Percentiles rank a stretch among this genome's conserved stretches.
These are phyloP conservation scores for Coemansia sp. DNA, from an alignment of 192 early-diverging fungal species.

Conservation along the genomic window DNA sequence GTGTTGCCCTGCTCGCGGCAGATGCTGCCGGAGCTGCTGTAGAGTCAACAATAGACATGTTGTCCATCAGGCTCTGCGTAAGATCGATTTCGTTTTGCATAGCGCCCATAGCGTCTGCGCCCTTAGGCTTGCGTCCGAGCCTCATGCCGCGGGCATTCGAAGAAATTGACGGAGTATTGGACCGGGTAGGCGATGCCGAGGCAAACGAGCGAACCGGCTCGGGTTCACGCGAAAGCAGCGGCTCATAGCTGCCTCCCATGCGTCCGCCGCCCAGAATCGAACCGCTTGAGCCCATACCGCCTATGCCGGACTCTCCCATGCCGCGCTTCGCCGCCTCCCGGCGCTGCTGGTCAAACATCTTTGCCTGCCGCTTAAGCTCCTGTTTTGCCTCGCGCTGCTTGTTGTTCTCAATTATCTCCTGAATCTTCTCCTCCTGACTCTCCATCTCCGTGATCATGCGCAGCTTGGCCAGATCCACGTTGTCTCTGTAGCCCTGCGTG, in stretches of 20 bases:
- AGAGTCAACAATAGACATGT: slow-evolving; percentile 15
- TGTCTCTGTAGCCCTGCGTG: slow-evolving; percentile 87
- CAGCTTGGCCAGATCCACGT: slow-evolving; percentile 87
- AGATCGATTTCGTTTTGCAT: slow-evolving; percentile 82
- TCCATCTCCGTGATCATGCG: slow-evolving; percentile 96
- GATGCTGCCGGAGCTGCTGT: slow-evolving; percentile 1
- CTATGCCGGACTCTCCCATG: slow-evolving; percentile 5
- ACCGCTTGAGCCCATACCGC: slow-evolving; percentile 56
- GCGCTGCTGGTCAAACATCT: slow-evolving; percentile 87
- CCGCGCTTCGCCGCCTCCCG: slow-evolving; percentile 69
- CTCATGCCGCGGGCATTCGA: slow-evolving; percentile 84
- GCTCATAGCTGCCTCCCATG: slow-evolving; percentile 52
- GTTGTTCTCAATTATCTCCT: slow-evolving; percentile 90
- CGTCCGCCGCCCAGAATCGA: slow-evolving; percentile 57
- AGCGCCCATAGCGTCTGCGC: slow-evolving; percentile 74
- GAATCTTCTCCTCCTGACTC: slow-evolving; percentile 95
- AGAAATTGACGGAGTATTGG: slow-evolving; percentile 18
- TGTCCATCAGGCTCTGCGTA: slow-evolving; percentile 47
- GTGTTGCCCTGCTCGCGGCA: slow-evolving; percentile 5
- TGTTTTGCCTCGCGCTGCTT: slow-evolving; percentile 98
- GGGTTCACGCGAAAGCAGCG: slow-evolving; percentile 40
- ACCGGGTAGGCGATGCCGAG: slow-evolving; percentile 15
- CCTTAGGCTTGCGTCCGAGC: slow-evolving; percentile 87
- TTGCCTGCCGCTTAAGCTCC: slow-evolving; percentile 88
- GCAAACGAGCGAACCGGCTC: slow-evolving; percentile 39